Evolutionary conservation across 306 rosid genomes (phyloP), one percentile per base, ranked within the genome.

Genomic region (Glycine latifolia): DNA sequence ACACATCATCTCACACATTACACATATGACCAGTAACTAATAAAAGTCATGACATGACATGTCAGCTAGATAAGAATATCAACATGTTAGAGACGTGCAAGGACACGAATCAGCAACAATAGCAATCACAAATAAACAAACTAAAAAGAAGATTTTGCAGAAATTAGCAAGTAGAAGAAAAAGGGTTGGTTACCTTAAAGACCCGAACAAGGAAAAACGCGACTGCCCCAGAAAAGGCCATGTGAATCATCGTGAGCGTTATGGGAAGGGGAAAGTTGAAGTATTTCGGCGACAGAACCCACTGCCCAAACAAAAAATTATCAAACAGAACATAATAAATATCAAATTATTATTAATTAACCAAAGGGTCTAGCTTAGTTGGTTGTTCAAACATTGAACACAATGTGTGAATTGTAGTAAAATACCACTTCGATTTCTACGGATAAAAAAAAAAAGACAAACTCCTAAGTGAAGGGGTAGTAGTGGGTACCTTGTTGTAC

Each of bases 251-350:
- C 39, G 99, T 96, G 50, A 96, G 97, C 11, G 98, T 87, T 15
- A 96, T 94, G 62, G 99, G 99, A 55, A 91, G 83, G 17, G 99
- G 98, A 83, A 92, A 96, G 84, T 96, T 91, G 82, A 96, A 96
- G 89, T 94, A 91, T 68, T 88, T 96, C 10, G 98, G 92, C 86
- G 99, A 96, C 39, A 96, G 89, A 71, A 96, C 98, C 98, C 99
- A 96, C 99, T 96, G 91, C 72, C 83, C 0, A 0, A 2, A 79
- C 8, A 67, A 5, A 8, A 39, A 26, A 26, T 26, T 26, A 26
- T 26, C 31, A 26, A 26, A 26, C 2, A 26, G 31, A 26, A 26
- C 1, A 26, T 26, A 26, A 26, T 26, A 26, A 26, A 26, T 26
- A 26, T 26, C 31, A 26, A 26, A 26, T 0, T 2, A 26, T 26